phyloP scores from a whole-genome alignment of 768 basidiomycete species.

The Pleurotus citrinopileatus region DNA sequence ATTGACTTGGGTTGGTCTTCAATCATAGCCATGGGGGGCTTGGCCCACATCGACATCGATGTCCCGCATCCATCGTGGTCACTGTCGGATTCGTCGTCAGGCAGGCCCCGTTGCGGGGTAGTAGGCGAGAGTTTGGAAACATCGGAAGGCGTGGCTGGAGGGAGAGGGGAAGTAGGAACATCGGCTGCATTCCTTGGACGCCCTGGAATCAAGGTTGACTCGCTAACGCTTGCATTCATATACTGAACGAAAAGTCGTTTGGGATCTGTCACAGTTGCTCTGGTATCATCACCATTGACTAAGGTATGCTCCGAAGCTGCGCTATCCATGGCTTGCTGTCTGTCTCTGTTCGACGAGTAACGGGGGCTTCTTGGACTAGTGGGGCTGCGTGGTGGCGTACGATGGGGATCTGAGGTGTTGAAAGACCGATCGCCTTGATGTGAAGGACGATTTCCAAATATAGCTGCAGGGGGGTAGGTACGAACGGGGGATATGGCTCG shows the following conservation, averaged over 20 bases:
- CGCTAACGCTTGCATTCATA: constrained; percentile 3
- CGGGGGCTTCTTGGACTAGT: constrained; percentile 49
- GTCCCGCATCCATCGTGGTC: constrained; percentile 40
- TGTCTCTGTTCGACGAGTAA: constrained; percentile 28
- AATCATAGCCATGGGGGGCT: constrained; percentile 30
- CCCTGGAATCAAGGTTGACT: constrained; percentile 1
- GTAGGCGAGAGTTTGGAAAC: not conserved
- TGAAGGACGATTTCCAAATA: constrained; percentile 29
- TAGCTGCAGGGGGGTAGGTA: constrained; percentile 23
- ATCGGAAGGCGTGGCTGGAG: constrained; percentile 5
- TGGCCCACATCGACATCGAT: constrained; percentile 35
- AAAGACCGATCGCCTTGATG: constrained; percentile 30
- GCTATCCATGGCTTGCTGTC: constrained; percentile 9
- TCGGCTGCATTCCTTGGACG: constrained; percentile 6
- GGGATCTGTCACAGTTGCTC: not conserved
- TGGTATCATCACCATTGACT: not conserved
- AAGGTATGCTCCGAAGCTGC: not conserved
- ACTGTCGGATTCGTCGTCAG: constrained; percentile 50
- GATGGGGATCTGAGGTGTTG: constrained; percentile 40
- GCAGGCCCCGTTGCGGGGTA: constrained; percentile 8
- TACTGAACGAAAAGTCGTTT: not conserved
- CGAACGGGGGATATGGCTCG: constrained; percentile 36
- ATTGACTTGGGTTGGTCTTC: constrained; percentile 26
- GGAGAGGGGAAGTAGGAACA: constrained; percentile 8
- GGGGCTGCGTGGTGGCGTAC: constrained; percentile 62